Evolutionary conservation across 2,329 filamentous ascomycete genomes (phyloP).

Genomic region (Reticulascus tulasneorum): DNA sequence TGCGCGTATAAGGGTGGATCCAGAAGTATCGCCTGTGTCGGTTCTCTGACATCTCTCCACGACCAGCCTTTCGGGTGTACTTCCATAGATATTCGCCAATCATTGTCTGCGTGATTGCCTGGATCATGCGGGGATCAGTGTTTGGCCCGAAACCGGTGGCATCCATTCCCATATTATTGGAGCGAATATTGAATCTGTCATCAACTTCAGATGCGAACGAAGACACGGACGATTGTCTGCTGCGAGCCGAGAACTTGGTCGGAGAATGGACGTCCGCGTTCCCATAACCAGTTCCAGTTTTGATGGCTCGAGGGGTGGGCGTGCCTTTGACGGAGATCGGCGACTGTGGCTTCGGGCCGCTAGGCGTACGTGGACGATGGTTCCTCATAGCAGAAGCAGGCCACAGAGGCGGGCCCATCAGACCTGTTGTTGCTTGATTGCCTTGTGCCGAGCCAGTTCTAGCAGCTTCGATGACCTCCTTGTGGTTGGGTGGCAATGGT

Average conservation of each 20-base stretch:
- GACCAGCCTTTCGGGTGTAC: constrained; percentile 92
- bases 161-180: constrained; percentile 50
- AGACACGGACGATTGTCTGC: constrained; percentile 79
- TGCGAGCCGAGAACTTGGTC: constrained; percentile 34
- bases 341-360: constrained; percentile 40
- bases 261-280: constrained; percentile 46
- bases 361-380: constrained; percentile 59
- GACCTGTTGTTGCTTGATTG: constrained; percentile 30
- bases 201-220: constrained; percentile 96
- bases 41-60: constrained; percentile 81
- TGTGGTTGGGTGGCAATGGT: constrained; percentile 78
- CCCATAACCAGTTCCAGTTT: constrained; percentile 40
- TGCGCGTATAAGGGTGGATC: constrained; percentile 96
- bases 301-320: constrained; percentile 50
- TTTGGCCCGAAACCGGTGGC: constrained; percentile 60
- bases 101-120: constrained; percentile 99
- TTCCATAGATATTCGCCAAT: constrained; percentile 99
- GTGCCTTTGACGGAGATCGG: constrained; percentile 50
- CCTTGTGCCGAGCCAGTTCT: constrained; percentile 52
- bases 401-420: constrained; percentile 81
- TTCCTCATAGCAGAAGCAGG: constrained; percentile 68
- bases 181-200: constrained; percentile 74
- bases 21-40: constrained; percentile 96
- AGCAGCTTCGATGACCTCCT: constrained; percentile 77
- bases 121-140: constrained; percentile 96